These are phyloP conservation scores for Calonectria fujianensis DNA, from an alignment of 2,329 filamentous ascomycete species.

Conservation along the genomic window DNA sequence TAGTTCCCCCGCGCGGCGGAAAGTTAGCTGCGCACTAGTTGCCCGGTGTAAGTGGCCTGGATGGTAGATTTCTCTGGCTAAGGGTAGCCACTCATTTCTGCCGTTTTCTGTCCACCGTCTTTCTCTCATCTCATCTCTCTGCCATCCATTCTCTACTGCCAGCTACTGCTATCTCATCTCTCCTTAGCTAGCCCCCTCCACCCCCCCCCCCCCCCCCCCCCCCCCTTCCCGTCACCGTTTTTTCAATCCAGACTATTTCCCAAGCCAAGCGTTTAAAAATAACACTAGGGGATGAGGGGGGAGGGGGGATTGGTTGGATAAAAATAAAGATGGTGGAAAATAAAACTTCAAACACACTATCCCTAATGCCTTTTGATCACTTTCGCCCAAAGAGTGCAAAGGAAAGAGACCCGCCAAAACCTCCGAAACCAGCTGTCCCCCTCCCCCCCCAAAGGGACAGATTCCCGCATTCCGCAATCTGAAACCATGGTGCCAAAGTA, in stretches of 20 bases:
- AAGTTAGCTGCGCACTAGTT: slow-evolving; percentile 6
- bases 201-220: no score
- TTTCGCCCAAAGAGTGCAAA: neutral
- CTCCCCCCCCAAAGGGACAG: neutral
- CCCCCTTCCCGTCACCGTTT: neutral
- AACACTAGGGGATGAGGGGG: neutral
- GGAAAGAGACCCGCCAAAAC: slow-evolving; percentile 12
- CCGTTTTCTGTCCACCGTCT: neutral
- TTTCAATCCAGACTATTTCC: neutral
- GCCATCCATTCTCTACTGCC: neutral
- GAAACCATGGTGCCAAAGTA: slow-evolving; percentile 14
- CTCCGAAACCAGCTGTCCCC: slow-evolving; percentile 18
- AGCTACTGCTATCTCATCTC: neutral
- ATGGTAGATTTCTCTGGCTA: neutral
- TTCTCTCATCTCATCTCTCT: neutral
- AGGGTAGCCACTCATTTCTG: slow-evolving; percentile 9
- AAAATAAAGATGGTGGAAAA: neutral
- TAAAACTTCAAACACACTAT: neutral
- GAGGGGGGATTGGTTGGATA: neutral
- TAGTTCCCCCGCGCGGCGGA: neutral
- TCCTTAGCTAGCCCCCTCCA: no score
- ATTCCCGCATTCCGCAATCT: slow-evolving; percentile 30
- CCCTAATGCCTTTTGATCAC: no score
- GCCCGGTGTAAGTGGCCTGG: slow-evolving; percentile 9
- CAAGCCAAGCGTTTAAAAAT: neutral